Base-by-base conservation (phyloP, 257 asterid genomes). In the Solanum chiquidenum region DNA sequence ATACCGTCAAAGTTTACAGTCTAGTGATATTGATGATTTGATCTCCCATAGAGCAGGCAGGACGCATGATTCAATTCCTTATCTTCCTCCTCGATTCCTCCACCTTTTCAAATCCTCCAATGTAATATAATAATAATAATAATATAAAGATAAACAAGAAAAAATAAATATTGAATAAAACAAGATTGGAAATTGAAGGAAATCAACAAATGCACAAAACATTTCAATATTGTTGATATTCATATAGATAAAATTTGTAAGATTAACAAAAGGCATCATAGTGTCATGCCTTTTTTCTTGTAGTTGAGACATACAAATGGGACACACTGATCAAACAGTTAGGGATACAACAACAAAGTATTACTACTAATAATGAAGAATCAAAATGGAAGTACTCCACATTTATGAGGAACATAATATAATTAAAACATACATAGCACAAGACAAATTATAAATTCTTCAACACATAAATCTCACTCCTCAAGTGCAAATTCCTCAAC, bases 401-500 rank as follows among this genome's bases (percentile, higher is more conserved):
- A 66, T 66, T 23, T 18, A 64, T 1, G 66, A 25, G 60, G 38
- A 82, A 42, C 86, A 58, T 42, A 7, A 69, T 8, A 31, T 16
- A 44, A 79, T 42, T 40, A 16, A 42, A 42, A 27, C 85, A 80
- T 9, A 27, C 85, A 80, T 9, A 60, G 11, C 69, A 60, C 29
- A 60, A 40, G 74, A 68, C 74, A 64, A 64, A 27, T 64, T 58
- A 10, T 84, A 31, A 29, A 2, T 9, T 29, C 86, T 84, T 35
- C 37, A 40, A 69, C 18, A 46, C 44, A 60, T 40, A 31, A 49
- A 58, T 87, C 86, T 87, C 89, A 93, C 76, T 93, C 94, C 42
- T 95, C 95, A 40, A 92, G 88, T 6, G 95, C 90, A 90, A 94
- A 88, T 89, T 94, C 98, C 74, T 94, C 98, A 75, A 94, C 88